Percentiles rank a stretch among this genome's conserved stretches.
These are phyloP conservation scores for Wickerhamomyces sp. DNA, from an alignment of 1,139 yeast species.

Conservation along the genomic window DNA sequence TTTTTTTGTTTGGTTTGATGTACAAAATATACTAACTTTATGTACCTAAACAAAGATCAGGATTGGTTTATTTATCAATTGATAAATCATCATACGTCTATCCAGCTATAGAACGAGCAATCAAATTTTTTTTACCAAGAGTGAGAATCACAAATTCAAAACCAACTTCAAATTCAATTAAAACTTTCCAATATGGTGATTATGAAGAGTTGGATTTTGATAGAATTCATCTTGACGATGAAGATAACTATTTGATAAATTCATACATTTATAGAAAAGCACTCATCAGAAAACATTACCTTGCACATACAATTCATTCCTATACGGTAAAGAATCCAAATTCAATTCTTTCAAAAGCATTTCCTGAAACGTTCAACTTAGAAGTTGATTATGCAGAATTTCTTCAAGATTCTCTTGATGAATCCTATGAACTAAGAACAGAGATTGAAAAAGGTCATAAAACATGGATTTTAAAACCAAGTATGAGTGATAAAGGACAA, in stretches of 20 bases:
- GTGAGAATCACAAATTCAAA: slow-evolving; percentile 6
- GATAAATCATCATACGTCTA: slow-evolving; percentile 49
- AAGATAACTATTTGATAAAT: slow-evolving; percentile 67
- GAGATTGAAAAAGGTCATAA: slow-evolving; percentile 62
- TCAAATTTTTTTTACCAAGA: slow-evolving; percentile 29
- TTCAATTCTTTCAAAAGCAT: slow-evolving; percentile 53
- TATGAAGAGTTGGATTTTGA: slow-evolving; percentile 88
- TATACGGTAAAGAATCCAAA: slow-evolving; percentile 71
- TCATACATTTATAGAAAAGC: slow-evolving; percentile 86
- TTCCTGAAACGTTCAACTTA: slow-evolving; percentile 71
- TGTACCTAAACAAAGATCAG: background rate
- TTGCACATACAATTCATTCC: slow-evolving; percentile 73
- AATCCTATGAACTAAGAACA: slow-evolving; percentile 78
- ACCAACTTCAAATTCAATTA: slow-evolving; percentile 13
- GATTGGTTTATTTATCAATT: slow-evolving; percentile 21
- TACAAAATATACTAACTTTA: no score
- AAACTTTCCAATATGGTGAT: slow-evolving; percentile 75
- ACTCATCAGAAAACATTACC: slow-evolving; percentile 80
- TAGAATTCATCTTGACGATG: slow-evolving; percentile 29
- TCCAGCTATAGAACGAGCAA: slow-evolving; percentile 45
- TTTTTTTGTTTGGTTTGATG: background rate
- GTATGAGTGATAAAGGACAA: slow-evolving; percentile 97
- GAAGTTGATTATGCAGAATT: slow-evolving; percentile 98
- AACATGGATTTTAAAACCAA: slow-evolving; percentile 88
- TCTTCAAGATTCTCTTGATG: slow-evolving; percentile 88